Evolutionary conservation across 768 basidiomycete species (phyloP).

Genomic region (Mycena olivaceomarginata): DNA sequence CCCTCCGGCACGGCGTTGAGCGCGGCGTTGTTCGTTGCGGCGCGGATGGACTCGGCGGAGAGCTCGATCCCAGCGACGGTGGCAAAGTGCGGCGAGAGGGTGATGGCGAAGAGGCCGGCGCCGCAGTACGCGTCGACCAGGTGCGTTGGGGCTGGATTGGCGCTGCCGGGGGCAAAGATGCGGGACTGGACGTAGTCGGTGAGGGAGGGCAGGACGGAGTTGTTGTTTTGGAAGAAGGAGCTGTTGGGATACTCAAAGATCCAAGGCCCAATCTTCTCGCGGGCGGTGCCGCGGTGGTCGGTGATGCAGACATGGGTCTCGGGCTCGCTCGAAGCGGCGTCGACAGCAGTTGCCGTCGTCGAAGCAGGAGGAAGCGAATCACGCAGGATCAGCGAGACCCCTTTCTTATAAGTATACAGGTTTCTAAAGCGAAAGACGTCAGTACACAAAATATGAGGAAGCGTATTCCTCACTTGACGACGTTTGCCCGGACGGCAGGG

Average conservation of each 20-base stretch:
- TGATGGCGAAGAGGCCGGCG: slow-evolving; percentile 90
- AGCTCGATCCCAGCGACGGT: slow-evolving; percentile 94
- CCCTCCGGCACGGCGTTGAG: slow-evolving; percentile 75
- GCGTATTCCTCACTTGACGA: slow-evolving; percentile 74
- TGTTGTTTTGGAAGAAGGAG: slow-evolving; percentile 99
- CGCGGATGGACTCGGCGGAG: slow-evolving; percentile 80
- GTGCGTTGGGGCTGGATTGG: slow-evolving; percentile 74
- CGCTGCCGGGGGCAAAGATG: slow-evolving; percentile 66
- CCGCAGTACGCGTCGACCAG: slow-evolving; percentile 98
- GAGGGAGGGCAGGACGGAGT: slow-evolving; percentile 89
- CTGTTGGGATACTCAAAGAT: slow-evolving; percentile 91
- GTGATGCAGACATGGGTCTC: slow-evolving; percentile 88
- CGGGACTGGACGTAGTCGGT: slow-evolving; percentile 89
- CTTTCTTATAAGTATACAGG: slow-evolving; percentile 87
- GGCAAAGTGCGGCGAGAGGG: slow-evolving; percentile 84
- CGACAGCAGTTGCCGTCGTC: slow-evolving; percentile 47
- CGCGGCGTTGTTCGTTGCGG: slow-evolving; percentile 78
- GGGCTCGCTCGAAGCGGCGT: slow-evolving; percentile 60
- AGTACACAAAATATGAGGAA: not conserved
- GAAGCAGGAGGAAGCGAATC: slow-evolving; percentile 75
- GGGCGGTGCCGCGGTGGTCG: slow-evolving; percentile 86
- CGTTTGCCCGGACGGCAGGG: slow-evolving; percentile 74
- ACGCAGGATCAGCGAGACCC: slow-evolving; percentile 92
- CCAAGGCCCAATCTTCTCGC: slow-evolving; percentile 88
- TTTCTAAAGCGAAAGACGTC: slow-evolving; percentile 68